Conservation (phyloP, 192 early-diverging fungal genomes). For the Coemansia brasiliensis region DNA sequence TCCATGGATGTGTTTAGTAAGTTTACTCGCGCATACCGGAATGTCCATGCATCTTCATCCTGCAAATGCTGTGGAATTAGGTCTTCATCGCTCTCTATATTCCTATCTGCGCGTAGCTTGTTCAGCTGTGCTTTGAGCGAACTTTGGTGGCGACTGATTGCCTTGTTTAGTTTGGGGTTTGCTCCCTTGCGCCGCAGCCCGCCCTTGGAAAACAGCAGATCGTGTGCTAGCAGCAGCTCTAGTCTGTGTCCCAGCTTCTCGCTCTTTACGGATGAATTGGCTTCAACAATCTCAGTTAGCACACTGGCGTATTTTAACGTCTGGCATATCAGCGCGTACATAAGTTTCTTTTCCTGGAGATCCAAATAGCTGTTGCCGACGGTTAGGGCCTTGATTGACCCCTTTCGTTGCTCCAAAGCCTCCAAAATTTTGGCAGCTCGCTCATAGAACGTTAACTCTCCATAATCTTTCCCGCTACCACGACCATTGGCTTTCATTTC, state of each 20-base stretch:
- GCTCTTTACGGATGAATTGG: conserved; percentile 14
- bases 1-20: conserved; percentile 70
- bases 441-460: conserved; percentile 58
- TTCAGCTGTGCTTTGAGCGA: conserved; percentile 74
- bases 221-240: conserved; percentile 77
- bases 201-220: conserved; percentile 76
- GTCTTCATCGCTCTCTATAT: conserved; percentile 66
- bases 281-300: conserved; percentile 23
- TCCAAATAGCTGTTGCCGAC: conserved; percentile 62
- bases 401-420: conserved; percentile 66
- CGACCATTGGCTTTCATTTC: background rate
- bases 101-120: conserved; percentile 71
- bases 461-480: background rate
- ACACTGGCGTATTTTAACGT: conserved; percentile 70
- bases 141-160: conserved; percentile 67
- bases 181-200: conserved; percentile 64
- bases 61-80: conserved; percentile 63
- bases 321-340: conserved; percentile 91
- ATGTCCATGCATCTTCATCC: conserved; percentile 55
- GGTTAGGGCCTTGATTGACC: conserved; percentile 78
- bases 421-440: conserved; percentile 76
- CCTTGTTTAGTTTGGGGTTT: conserved; percentile 61
- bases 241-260: conserved; percentile 54
- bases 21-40: conserved; percentile 90
- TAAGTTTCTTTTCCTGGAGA: conserved; percentile 73